Percentiles rank a stretch among this genome's conserved stretches.
Conservation (phyloP, 2,329 filamentous ascomycete species). For the Claviceps pazoutovae region DNA sequence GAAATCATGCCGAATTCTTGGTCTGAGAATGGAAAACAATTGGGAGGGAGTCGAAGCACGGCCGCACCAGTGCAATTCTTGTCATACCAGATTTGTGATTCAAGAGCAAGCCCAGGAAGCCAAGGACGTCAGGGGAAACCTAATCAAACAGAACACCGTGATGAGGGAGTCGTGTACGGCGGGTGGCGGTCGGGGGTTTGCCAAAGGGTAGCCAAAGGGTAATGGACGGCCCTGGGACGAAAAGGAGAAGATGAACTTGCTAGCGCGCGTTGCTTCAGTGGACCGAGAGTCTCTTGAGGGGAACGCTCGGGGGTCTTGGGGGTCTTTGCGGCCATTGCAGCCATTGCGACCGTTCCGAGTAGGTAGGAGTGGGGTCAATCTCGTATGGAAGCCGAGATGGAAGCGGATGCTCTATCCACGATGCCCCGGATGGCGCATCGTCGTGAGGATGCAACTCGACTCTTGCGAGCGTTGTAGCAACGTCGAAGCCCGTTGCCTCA, state of each 20-base stretch:
- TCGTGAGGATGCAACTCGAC: too few relatives aligned
- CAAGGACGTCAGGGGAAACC: not conserved
- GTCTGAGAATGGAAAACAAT: not conserved
- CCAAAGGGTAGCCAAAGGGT: not conserved
- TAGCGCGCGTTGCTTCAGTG: not conserved
- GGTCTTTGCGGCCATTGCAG: not conserved
- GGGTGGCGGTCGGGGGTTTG: not conserved
- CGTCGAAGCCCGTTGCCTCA: too few relatives aligned
- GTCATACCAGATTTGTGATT: not conserved
- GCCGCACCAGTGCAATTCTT: not conserved
- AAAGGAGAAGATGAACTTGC: conserved; percentile 2
- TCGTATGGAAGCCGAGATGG: too few relatives aligned
- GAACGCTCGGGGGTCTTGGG: not conserved
- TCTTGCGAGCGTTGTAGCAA: too few relatives aligned
- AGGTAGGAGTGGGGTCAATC: too few relatives aligned
- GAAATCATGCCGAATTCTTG: not conserved
- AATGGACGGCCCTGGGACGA: not conserved
- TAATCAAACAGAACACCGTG: not conserved
- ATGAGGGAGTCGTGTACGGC: not conserved
- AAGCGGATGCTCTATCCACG: too few relatives aligned
- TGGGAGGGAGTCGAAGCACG: not conserved
- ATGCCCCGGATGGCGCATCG: too few relatives aligned
- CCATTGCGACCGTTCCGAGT: too few relatives aligned
- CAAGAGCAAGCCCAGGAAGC: not conserved
- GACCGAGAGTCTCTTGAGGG: not conserved